Base-by-base conservation (phyloP, 2,329 filamentous ascomycete species). In the Aaosphaeria arxii region DNA sequence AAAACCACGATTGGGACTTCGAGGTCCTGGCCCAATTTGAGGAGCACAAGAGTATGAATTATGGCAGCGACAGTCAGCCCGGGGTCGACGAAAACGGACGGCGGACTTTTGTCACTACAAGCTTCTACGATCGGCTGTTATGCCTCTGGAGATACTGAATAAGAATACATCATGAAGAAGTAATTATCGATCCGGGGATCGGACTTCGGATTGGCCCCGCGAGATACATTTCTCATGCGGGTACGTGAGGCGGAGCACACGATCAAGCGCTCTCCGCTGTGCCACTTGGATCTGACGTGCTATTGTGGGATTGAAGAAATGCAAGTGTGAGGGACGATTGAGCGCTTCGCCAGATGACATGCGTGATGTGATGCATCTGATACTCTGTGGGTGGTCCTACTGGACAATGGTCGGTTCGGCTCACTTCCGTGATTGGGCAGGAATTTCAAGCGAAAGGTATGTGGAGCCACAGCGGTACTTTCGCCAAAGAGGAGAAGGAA, bases 41-140 rank as follows among this genome's bases (percentile, higher is more conserved):
- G 57, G 88, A 92, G 64, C 91, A 96, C 66, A 77, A 88, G 71
- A 96, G 90, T 67, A 96, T 96, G 90, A 96, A 95, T 62, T 97
- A 97, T 67, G 91, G 87, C 5, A 89, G 87, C 58, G 91, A 91
- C 69, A 81, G 84, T 49, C 77, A 81, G 55, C 77, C 77, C 1
- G 61, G 29, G 1, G 42, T 62, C 11, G 57, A 59, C 48, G 28
- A 45, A 5, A 58, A 62, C 45, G 57, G 54, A 4, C 52, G 61
- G 42, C 64, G 61, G 48, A 71, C 74, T 17, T 80, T 84, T 56
- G 74, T 90, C 1, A 88, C 85, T 24, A 89, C 86, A 1, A 91
- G 87, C 64, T 91, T 91, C 57, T 91, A 91, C 55, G 87, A 91
- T 67, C 82, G 78, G 61, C 66, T 86, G 41, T 61, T 91, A 31